These are phyloP conservation scores for Craterostigma plantagineum DNA, from an alignment of 257 asterid genomes.

Conservation along the genomic window DNA sequence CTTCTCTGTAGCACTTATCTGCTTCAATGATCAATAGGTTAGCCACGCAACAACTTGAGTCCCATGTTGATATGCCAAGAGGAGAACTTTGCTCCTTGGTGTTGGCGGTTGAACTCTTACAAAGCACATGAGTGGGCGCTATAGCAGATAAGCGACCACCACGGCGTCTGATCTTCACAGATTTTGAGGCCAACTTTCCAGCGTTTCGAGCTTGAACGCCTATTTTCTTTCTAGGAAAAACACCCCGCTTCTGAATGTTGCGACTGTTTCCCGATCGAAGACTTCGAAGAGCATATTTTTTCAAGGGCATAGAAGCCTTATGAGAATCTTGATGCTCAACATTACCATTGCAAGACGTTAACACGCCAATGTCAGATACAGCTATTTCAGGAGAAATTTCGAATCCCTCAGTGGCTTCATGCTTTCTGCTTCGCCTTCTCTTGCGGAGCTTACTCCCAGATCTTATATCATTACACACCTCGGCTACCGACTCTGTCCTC, in stretches of 20 bases:
- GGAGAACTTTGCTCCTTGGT: slow-evolving; percentile 22
- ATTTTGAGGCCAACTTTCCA: slow-evolving; percentile 18
- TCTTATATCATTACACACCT: neutral
- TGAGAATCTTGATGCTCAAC: slow-evolving; percentile 12
- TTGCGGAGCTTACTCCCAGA: neutral
- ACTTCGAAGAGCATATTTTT: slow-evolving; percentile 25
- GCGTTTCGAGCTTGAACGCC: slow-evolving; percentile 20
- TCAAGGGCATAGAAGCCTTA: slow-evolving; percentile 13
- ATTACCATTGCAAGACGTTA: slow-evolving; percentile 9
- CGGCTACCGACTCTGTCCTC: neutral
- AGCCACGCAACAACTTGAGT: slow-evolving; percentile 31
- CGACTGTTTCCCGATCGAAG: slow-evolving; percentile 31
- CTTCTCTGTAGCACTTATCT: slow-evolving; percentile 54
- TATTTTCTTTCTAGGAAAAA: slow-evolving; percentile 40
- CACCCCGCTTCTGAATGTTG: slow-evolving; percentile 43
- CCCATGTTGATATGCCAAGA: slow-evolving; percentile 9
- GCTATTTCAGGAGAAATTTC: slow-evolving; percentile 5
- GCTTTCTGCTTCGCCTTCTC: neutral
- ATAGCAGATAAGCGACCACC: slow-evolving; percentile 13
- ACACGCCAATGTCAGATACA: slow-evolving; percentile 1
- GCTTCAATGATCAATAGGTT: slow-evolving; percentile 48
- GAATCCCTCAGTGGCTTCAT: neutral
- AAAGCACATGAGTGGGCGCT: slow-evolving; percentile 14
- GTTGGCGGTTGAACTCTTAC: slow-evolving; percentile 13
- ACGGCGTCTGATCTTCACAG: slow-evolving; percentile 23